These are phyloP conservation scores for Candida smagusa DNA, from an alignment of 1,139 yeast species.

Conservation along the genomic window DNA sequence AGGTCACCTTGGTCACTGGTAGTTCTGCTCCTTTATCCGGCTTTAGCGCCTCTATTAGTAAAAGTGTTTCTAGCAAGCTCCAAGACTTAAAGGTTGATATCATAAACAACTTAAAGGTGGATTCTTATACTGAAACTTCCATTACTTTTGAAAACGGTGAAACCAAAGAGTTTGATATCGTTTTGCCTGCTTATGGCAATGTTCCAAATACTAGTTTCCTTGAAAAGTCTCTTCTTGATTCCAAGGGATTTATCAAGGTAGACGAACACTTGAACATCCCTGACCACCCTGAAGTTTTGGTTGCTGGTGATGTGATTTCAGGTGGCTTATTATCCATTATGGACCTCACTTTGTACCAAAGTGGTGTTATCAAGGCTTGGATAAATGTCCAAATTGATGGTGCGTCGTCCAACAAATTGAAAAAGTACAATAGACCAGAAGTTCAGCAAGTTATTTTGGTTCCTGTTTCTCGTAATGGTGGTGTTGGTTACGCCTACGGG, in stretches of 20 bases:
- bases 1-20: slow-evolving; percentile 29
- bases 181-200: slow-evolving; percentile 20
- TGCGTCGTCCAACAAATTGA: slow-evolving; percentile 10
- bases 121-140: slow-evolving; percentile 6
- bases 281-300: slow-evolving; percentile 24
- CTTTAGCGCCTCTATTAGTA: slow-evolving; percentile 13
- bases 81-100: slow-evolving; percentile 22
- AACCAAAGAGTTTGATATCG: slow-evolving; percentile 21
- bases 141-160: slow-evolving; percentile 16
- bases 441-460: slow-evolving; percentile 15
- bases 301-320: slow-evolving; percentile 31
- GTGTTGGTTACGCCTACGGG: slow-evolving; percentile 32
- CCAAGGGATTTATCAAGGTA: slow-evolving; percentile 16
- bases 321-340: slow-evolving; percentile 20
- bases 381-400: slow-evolving; percentile 17
- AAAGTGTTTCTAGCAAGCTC: slow-evolving; percentile 19
- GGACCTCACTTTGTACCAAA: slow-evolving; percentile 25
- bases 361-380: slow-evolving; percentile 15
- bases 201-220: slow-evolving; percentile 25
- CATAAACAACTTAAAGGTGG: slow-evolving; percentile 18
- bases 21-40: slow-evolving; percentile 20
- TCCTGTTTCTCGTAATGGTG: slow-evolving; percentile 36
- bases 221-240: slow-evolving; percentile 8
- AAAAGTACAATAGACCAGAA: slow-evolving; percentile 11
- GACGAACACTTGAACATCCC: slow-evolving; percentile 24